A percentile compares a stretch with the other conserved stretches of the same genome.
Conservation (phyloP, 441 rosid genomes). For the Codiaeum variegatum region DNA sequence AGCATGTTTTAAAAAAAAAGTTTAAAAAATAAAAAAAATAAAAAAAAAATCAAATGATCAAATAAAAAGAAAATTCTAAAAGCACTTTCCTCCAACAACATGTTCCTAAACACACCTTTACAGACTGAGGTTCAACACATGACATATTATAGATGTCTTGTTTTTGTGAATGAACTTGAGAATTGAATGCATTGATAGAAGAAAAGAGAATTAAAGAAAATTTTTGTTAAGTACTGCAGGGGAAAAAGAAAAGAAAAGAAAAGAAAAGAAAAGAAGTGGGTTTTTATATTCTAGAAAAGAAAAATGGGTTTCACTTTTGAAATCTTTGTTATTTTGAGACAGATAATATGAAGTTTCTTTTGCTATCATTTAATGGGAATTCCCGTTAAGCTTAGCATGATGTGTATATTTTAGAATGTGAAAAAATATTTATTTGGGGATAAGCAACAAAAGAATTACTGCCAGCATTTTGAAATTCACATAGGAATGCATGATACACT, state of each 20-base stretch:
- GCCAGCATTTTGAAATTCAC: not conserved
- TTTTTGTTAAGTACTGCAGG: not conserved
- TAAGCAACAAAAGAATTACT: not conserved
- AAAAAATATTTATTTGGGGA: not conserved
- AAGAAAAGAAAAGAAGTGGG: not conserved
- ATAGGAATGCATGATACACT: not conserved
- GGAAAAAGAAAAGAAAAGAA: not conserved
- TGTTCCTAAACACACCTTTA: too few relatives aligned
- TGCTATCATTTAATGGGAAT: not conserved
- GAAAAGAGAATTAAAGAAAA: not conserved
- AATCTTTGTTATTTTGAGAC: not conserved
- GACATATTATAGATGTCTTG: not conserved
- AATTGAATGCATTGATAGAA: not conserved
- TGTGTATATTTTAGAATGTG: not conserved
- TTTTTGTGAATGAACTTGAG: not conserved
- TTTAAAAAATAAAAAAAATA: too few relatives aligned
- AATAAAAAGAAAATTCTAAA: too few relatives aligned
- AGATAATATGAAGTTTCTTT: not conserved
- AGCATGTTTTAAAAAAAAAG: too few relatives aligned
- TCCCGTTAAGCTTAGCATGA: not conserved
- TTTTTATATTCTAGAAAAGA: not conserved
- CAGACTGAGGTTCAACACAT: not conserved
- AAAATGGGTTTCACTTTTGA: not conserved
- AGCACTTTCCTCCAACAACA: too few relatives aligned
- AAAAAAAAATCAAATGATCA: too few relatives aligned